phyloP scores from a whole-genome alignment of 2,329 filamentous ascomycete species.

The Monosporascus sp. region DNA sequence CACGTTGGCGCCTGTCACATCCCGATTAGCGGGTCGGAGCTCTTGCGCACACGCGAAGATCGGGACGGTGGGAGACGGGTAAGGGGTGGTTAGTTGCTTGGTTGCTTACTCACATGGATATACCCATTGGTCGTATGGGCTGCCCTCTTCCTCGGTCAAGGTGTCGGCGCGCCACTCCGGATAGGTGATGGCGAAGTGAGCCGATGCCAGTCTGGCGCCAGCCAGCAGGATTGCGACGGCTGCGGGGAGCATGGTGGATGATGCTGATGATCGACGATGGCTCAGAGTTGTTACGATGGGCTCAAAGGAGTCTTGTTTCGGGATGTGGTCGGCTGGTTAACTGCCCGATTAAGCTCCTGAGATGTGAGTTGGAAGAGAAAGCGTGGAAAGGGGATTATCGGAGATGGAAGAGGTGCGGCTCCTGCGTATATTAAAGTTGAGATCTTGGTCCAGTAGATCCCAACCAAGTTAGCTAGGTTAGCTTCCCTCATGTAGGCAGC shows the following conservation, averaged over 20 bases:
- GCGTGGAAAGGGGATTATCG: too few species aligned
- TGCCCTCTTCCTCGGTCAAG: slow-evolving; percentile 27
- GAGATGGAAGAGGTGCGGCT: too few species aligned
- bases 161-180: slow-evolving; percentile 46
- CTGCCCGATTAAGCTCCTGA: too few species aligned
- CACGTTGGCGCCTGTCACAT: slow-evolving; percentile 40
- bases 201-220: slow-evolving; percentile 32
- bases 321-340: neutral
- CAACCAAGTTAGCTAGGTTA: too few species aligned
- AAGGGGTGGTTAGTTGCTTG: neutral
- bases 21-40: neutral
- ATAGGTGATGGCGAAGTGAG: slow-evolving; percentile 45
- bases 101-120: slow-evolving; percentile 42
- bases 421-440: too few species aligned
- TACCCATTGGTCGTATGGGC: slow-evolving; percentile 41
- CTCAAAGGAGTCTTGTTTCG: neutral
- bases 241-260: slow-evolving; percentile 9
- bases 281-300: neutral
- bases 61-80: neutral
- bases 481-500: too few species aligned
- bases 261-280: neutral
- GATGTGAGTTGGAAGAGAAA: too few species aligned
- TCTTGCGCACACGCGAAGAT: neutral
- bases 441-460: too few species aligned
- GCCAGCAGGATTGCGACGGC: slow-evolving; percentile 21